phyloP scores from a whole-genome alignment of 2,329 filamentous ascomycete species.

The Cucurbitaria berberidis region DNA sequence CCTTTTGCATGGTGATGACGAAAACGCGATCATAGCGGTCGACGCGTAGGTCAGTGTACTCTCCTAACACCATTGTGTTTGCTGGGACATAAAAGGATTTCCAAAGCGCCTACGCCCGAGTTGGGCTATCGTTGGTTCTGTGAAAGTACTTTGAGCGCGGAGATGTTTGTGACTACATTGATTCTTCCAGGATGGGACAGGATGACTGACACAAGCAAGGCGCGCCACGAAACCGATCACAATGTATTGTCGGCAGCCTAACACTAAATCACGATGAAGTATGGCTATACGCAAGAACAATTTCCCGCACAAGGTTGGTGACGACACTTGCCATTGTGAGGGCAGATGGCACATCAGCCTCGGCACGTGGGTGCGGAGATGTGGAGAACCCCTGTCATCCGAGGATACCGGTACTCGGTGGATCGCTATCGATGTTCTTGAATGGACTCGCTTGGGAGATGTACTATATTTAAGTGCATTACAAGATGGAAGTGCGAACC shows the following conservation, averaged over 20 bases:
- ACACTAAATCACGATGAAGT: not conserved
- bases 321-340: not conserved
- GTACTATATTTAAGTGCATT: too few species aligned
- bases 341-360: slow-evolving; percentile 13
- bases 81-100: too few species aligned
- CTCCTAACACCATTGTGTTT: slow-evolving; percentile 30
- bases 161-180: too few species aligned
- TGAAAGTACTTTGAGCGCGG: too few species aligned
- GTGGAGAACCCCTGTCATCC: slow-evolving; percentile 18
- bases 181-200: too few species aligned
- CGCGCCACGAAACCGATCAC: not conserved
- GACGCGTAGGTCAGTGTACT: slow-evolving; percentile 54
- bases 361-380: slow-evolving; percentile 29
- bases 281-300: not conserved
- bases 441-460: not conserved
- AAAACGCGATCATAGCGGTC: slow-evolving; percentile 58
- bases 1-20: slow-evolving; percentile 61
- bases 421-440: not conserved
- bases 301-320: not conserved
- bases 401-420: slow-evolving; percentile 23
- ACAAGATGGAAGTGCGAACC: too few species aligned
- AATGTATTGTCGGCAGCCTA: not conserved
- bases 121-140: too few species aligned
- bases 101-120: too few species aligned
- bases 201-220: not conserved